phyloP scores from a whole-genome alignment of 768 basidiomycete species.

The Boletus eberwhitei region DNA sequence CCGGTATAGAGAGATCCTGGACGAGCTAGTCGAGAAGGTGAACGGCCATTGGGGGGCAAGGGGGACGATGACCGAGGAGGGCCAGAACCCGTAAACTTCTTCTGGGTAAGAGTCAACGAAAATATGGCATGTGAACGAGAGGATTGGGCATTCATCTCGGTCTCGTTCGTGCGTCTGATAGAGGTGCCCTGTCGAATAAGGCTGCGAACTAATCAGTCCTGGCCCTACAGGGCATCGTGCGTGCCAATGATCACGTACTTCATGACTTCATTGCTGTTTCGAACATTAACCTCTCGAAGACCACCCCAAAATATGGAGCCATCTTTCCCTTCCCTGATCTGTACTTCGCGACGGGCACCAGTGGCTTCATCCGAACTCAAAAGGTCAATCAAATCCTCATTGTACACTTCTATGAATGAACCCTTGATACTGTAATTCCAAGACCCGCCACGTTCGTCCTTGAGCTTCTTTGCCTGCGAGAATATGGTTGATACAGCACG shows the following conservation, averaged over 20 bases:
- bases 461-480: constrained; percentile 67
- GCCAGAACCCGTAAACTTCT: constrained; percentile 73
- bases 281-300: constrained; percentile 87
- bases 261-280: constrained; percentile 87
- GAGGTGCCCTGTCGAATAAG: constrained; percentile 87
- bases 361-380: constrained; percentile 68
- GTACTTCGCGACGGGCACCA: constrained; percentile 77
- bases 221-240: constrained; percentile 5
- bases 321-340: constrained; percentile 96
- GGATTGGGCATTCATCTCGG: constrained; percentile 98
- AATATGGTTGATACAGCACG: constrained; percentile 91
- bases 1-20: constrained; percentile 73
- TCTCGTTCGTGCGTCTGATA: constrained; percentile 92
- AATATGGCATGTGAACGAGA: constrained; percentile 99
- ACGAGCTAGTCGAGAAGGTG: constrained; percentile 73
- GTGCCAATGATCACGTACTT: constrained; percentile 48
- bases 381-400: constrained; percentile 97
- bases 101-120: constrained; percentile 90
- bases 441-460: constrained; percentile 66
- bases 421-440: constrained; percentile 84
- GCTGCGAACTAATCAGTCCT: constrained; percentile 41
- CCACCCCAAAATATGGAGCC: constrained; percentile 98
- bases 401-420: constrained; percentile 97
- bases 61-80: constrained; percentile 75
- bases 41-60: constrained; percentile 68